Conservation (phyloP, 768 basidiomycete species). For the Boletus sp. region DNA sequence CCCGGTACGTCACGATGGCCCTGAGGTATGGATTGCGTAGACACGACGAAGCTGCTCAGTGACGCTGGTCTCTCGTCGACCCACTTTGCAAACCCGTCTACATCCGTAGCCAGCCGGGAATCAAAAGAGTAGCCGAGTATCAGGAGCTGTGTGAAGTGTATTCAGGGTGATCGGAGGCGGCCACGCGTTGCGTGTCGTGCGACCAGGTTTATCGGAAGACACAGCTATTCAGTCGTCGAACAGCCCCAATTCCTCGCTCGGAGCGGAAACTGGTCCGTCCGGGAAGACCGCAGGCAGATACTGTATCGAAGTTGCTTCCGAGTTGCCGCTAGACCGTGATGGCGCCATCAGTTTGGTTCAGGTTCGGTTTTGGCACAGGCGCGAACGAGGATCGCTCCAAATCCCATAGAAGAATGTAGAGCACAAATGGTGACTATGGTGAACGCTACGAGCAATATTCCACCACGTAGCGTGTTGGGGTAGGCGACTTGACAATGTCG, state of each 20-base stretch:
- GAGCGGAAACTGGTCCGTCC: background rate
- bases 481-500: background rate
- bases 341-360: background rate
- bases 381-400: slow-evolving; percentile 11
- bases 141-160: slow-evolving; percentile 52
- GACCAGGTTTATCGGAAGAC: background rate
- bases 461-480: slow-evolving; percentile 10
- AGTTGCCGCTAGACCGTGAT: background rate
- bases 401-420: slow-evolving; percentile 23
- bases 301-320: background rate
- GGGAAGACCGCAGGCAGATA: background rate
- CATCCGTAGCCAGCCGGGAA: slow-evolving; percentile 26
- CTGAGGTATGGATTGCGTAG: slow-evolving; percentile 26
- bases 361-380: background rate
- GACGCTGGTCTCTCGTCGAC: slow-evolving; percentile 22
- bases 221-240: background rate
- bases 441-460: slow-evolving; percentile 16
- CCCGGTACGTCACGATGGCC: background rate
- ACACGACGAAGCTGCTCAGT: slow-evolving; percentile 39
- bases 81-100: slow-evolving; percentile 41
- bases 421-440: slow-evolving; percentile 19
- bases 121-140: slow-evolving; percentile 27
- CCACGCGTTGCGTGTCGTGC: slow-evolving; percentile 15
- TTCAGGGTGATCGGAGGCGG: slow-evolving; percentile 40
- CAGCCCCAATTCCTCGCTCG: background rate